Evolutionary conservation across 2,329 filamentous ascomycete genomes (phyloP), one percentile per base, ranked within the genome.

Genomic region (Verticillium albo-atrum): DNA sequence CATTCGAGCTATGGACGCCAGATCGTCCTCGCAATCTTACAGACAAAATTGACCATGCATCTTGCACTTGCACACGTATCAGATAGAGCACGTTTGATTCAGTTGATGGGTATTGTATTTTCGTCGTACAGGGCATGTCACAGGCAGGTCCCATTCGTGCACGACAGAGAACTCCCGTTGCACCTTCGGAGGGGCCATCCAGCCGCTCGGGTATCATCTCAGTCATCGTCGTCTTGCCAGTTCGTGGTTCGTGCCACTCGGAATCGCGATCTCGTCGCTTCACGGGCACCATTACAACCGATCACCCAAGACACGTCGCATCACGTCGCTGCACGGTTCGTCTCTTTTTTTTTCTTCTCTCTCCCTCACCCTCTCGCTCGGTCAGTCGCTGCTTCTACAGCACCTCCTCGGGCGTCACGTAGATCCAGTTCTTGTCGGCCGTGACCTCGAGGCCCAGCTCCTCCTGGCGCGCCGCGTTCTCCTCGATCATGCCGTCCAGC

Each of bases 381-480:
- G n/a, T n/a, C n/a, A n/a, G n/a, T n/a, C n/a, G n/a, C 4, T n/a
- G 20, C 34, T 32, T 56, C 63, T 68, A 72, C 60, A 70, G 67
- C n/a, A 79, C 73, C 1, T 79, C 72, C 1, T 69, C 63, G 0
- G 76, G 75, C 62, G 65, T 71, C 3, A 79, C 77, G 4, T 73
- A 68, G 3, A 79, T 71, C 77, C 77, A 79, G 66, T 78, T 78
- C 71, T 77, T 77, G 59, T 79, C 67, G 2, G 74, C 77, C 15
- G 75, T 79, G 2, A 77, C 75, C 1, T 69, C 66, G 9, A 74
- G 60, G 1, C 72, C 71, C 52, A 75, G 69, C 58, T 68, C 65
- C 56, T 64, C 64, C 65, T 79, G 76, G 3, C 63, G 70, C 25
- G 65, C 66, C 3, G 71, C 66, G 56, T 68, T 71, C 3, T 75